Evolutionary conservation across 441 rosid species (phyloP), one percentile per base, ranked within the genome.

Genomic region (Biscutella laevigata): DNA sequence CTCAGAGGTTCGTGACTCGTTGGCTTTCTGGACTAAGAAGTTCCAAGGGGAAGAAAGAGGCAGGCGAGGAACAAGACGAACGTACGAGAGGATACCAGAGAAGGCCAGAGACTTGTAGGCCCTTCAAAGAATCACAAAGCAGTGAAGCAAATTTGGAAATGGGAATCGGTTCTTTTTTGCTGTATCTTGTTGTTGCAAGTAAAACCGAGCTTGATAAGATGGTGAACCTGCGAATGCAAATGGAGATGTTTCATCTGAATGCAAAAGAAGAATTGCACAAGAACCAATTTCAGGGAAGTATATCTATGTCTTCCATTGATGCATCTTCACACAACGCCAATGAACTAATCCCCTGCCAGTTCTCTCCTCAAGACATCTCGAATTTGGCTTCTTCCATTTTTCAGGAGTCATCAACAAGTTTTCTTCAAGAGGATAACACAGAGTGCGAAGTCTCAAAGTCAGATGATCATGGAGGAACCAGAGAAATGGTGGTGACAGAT

Each of bases 201-300:
- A 85, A 76, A 68, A 72, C 62, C 7, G 96, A 87, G 68, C 89
- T 83, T 57, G 65, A 73, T 58, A 84, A 81, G 58, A 70, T 83
- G 76, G 39, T 53, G 49, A 81, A 77, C 52, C 55, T 76, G 71
- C 62, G 83, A 56, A 70, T 25, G 49, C 80, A 83, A 61, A 81
- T 81, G 94, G 86, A 80, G 49, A 56, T 53, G 43, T 47, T 83
- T 58, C 80, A 85, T 46, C 70, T 51, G 19, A 70, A 71, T 40
- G 68, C 53, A 8, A 80, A 71, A 65, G 57, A 70, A 46, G 78
- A 72, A 6, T 8, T 73, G 12, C 46, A 59, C 13, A 62, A 41
- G 27, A 50, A 55, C 25, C 71, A 67, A 21, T 8, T 38, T 9
- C 62, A 40, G 12, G 26, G 5, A 2, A 47, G 10, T 10, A 39